A percentile compares a stretch with the other conserved stretches of the same genome.
Evolutionary conservation across 1,284 basidiomycete genomes (phyloP).

Genomic region (Tilletia horrida): DNA sequence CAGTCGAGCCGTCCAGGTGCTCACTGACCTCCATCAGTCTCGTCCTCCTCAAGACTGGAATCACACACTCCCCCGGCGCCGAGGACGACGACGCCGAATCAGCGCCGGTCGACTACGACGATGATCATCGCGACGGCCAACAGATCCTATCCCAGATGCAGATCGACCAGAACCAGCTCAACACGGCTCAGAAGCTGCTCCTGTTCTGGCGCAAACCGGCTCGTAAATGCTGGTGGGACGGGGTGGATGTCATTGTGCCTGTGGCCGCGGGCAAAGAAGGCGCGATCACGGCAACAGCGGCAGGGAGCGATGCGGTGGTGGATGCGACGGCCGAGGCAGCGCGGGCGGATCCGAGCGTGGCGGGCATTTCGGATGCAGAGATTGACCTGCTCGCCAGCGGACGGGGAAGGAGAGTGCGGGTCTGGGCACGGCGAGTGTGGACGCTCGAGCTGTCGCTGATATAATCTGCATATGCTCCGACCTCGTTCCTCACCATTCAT

Average conservation of each 20-base stretch:
- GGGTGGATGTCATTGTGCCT: conserved; percentile 79
- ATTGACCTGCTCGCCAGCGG: conserved; percentile 42
- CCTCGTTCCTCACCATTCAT: no score
- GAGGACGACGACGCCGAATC: conserved; percentile 28
- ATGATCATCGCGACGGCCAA: conserved; percentile 25
- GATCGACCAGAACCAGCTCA: conserved; percentile 87
- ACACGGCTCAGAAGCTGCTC: conserved; percentile 92
- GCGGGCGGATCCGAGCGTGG: conserved; percentile 19
- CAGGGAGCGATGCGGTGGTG: conserved; percentile 19
- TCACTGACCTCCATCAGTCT: conserved; percentile 98
- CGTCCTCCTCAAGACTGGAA: conserved; percentile 94
- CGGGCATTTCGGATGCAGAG: conserved; percentile 44
- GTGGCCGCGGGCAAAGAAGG: conserved; percentile 56
- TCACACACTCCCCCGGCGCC: conserved; percentile 65
- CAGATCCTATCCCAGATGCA: conserved; percentile 59
- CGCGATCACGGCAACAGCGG: conserved; percentile 60
- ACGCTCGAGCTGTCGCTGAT: conserved; percentile 93
- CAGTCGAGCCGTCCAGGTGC: conserved; percentile 88
- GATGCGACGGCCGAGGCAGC: conserved; percentile 20
- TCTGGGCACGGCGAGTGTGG: conserved; percentile 98
- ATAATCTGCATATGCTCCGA: conserved; percentile 53
- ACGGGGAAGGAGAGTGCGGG: conserved; percentile 51
- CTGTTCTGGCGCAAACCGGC: conserved; percentile 91
- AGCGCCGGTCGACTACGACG: conserved; percentile 21
- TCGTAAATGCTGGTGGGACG: conserved; percentile 99